Conservation (phyloP, 2,329 filamentous ascomycete species). For the Akanthomyces uredinophilus region DNA sequence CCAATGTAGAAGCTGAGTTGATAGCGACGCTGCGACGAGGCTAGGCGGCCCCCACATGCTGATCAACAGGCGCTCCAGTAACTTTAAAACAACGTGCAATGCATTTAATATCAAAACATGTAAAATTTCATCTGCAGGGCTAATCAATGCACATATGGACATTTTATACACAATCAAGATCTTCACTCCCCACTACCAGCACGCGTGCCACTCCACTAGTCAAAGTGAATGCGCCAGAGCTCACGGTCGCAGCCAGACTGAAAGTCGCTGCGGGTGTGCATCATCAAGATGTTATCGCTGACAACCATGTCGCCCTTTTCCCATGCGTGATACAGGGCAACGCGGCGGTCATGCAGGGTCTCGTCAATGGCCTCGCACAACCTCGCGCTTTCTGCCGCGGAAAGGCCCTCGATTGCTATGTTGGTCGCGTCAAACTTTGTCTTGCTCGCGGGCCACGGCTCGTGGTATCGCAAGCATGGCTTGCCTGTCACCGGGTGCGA, state of each 20-base stretch:
- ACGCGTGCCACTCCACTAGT: slow-evolving; percentile 24
- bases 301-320: slow-evolving; percentile 50
- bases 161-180: background rate
- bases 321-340: slow-evolving; percentile 47
- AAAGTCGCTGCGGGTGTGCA: slow-evolving; percentile 47
- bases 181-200: background rate
- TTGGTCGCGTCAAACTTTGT: slow-evolving; percentile 45
- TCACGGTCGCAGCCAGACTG: slow-evolving; percentile 39
- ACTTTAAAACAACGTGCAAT: background rate
- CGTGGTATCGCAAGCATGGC: slow-evolving; percentile 49
- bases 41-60: background rate
- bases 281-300: slow-evolving; percentile 45
- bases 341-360: slow-evolving; percentile 44
- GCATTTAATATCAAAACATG: background rate
- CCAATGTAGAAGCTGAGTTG: background rate
- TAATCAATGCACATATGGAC: background rate
- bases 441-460: slow-evolving; percentile 48
- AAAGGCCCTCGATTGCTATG: slow-evolving; percentile 36
- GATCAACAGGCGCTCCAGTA: background rate
- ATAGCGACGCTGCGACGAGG: background rate
- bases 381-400: slow-evolving; percentile 26
- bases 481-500: slow-evolving; percentile 40
- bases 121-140: background rate
- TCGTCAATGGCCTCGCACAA: slow-evolving; percentile 37
- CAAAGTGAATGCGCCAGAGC: slow-evolving; percentile 48